phyloP scores from a whole-genome alignment of 768 basidiomycete species.

The Cyathus striatus region DNA sequence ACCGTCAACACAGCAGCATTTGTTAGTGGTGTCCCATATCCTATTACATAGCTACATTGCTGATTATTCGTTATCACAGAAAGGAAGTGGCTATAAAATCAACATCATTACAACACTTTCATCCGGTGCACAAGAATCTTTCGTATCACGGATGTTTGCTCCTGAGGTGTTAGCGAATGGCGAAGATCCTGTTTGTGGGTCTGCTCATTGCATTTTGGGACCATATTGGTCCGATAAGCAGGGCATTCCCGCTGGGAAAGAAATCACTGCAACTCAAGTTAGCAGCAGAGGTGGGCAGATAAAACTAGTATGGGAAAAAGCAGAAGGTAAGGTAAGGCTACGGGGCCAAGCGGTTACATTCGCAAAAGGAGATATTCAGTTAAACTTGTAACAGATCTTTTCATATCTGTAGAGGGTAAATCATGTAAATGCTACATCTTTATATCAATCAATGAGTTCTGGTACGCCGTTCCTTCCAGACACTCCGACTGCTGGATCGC shows the following conservation, averaged over 20 bases:
- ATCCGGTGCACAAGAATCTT: slow-evolving; percentile 24
- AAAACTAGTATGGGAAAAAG: slow-evolving; percentile 30
- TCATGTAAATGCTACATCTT: too few species aligned
- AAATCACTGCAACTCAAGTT: slow-evolving; percentile 44
- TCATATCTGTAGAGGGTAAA: too few species aligned
- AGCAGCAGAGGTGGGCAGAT: slow-evolving; percentile 45
- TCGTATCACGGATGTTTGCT: slow-evolving; percentile 49
- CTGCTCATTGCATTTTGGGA: slow-evolving; percentile 41
- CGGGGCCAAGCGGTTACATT: slow-evolving; percentile 25
- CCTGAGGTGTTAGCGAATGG: slow-evolving; percentile 23
- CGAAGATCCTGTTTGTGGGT: slow-evolving; percentile 52
- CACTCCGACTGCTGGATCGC: slow-evolving; percentile 17
- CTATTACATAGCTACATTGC: too few species aligned
- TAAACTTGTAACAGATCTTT: too few species aligned
- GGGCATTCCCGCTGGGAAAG: slow-evolving; percentile 19
- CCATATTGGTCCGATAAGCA: slow-evolving; percentile 45
- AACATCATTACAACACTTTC: slow-evolving; percentile 35
- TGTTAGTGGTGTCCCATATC: slow-evolving; percentile 18
- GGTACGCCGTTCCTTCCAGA: too few species aligned
- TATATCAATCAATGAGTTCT: too few species aligned
- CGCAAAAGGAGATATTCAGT: too few species aligned
- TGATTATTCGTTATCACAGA: slow-evolving; percentile 13
- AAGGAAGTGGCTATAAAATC: slow-evolving; percentile 24
- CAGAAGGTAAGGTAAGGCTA: slow-evolving; percentile 23
- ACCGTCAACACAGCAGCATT: slow-evolving; percentile 23